Conservation (phyloP, 306 rosid genomes). For the Crotalaria pallida region DNA sequence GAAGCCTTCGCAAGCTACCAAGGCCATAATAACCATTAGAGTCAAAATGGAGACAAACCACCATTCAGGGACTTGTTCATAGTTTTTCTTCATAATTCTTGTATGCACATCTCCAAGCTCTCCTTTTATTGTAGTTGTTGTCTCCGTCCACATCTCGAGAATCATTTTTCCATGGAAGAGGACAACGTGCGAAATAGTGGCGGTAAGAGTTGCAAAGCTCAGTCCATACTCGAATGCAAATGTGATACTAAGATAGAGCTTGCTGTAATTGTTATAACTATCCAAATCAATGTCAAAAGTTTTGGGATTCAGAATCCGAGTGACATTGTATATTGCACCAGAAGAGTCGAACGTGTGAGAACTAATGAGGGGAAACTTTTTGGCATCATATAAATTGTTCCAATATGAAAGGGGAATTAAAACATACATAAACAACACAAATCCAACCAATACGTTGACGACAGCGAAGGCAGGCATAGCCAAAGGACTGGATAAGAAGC, state of each 20-base stretch:
- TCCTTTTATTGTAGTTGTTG: constrained; percentile 29
- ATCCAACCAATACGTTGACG: constrained; percentile 51
- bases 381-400: constrained; percentile 57
- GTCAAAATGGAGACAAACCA: constrained; percentile 56
- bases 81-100: constrained; percentile 73
- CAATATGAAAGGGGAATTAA: constrained; percentile 62
- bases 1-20: constrained; percentile 59
- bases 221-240: constrained; percentile 70
- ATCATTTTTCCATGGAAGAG: constrained; percentile 61
- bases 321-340: constrained; percentile 51
- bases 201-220: constrained; percentile 66
- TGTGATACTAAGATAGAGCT: constrained; percentile 58
- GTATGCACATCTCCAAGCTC: constrained; percentile 55
- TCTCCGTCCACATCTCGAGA: constrained; percentile 43
- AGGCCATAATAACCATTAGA: constrained; percentile 29
- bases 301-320: constrained; percentile 41
- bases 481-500: constrained; percentile 69
- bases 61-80: constrained; percentile 70
- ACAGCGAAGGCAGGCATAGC: constrained; percentile 71
- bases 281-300: constrained; percentile 42
- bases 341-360: constrained; percentile 58
- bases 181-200: constrained; percentile 63
- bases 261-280: constrained; percentile 57
- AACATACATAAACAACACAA: constrained; percentile 36
- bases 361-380: constrained; percentile 65